Evolutionary conservation across 176 grass and related monocot genomes (phyloP), one percentile per base, ranked within the genome.

Genomic region (Eremochloa ophiuroides): DNA sequence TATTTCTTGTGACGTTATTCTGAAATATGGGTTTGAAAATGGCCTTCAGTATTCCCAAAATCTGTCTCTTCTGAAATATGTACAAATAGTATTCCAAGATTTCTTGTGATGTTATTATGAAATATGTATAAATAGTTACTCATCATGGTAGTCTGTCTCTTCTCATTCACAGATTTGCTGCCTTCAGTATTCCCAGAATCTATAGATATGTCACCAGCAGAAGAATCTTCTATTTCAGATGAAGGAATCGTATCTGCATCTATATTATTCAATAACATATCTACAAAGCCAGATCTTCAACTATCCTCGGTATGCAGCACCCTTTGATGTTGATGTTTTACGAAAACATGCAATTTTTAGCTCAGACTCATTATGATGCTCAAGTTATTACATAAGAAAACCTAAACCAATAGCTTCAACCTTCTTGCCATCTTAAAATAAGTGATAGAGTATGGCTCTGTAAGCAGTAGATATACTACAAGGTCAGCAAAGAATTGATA

Each of bases 401-500:
- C 47, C 76, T 71, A 50, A 89, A 74, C 30, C 55, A 62, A 72
- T 71, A 39, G n/a, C 38, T 64, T 66, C 56, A 70, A 98, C 88
- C 88, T 84, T 98, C 88, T 86, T 93, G 81, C 95, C 95, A 98
- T 75, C 83, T 94, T 71, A 76, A 93, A 91, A 98, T 71, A 87
- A 94, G 79, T 78, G 90, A 94, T 43, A n/a, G 90, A 81, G 44
- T 92, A 94, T 66, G 88, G 92, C 66, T 94, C 95, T 5, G 75
- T 60, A 85, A 98, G 92, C 69, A 94, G 80, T 62, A 89, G 85
- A 58, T 69, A 76, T 62, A 98, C 86, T 30, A 88, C 90, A 93
- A 98, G 92, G 60, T 94, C 95, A 61, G 89, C 81, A 77, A 93
- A 93, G 71, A 94, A 87, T 75, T 94, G 95, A 91, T 90, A 94